phyloP scores from a whole-genome alignment of 2,329 filamentous ascomycete species.

The Colletotrichum aenigma region DNA sequence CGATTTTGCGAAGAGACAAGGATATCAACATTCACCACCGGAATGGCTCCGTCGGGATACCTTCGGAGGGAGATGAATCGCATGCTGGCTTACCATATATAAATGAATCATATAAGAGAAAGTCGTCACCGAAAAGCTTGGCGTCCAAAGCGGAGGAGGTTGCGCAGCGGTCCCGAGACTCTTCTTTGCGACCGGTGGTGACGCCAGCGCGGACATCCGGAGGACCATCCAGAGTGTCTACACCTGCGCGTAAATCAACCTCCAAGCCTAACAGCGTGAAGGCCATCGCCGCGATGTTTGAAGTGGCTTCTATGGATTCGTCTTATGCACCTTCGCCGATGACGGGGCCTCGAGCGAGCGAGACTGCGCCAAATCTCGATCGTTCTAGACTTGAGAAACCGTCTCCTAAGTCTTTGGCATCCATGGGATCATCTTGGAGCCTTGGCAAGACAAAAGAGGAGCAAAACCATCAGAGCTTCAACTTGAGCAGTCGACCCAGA shows the following conservation, averaged over 20 bases:
- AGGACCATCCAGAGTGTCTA: not conserved
- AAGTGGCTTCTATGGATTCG: slow-evolving; percentile 36
- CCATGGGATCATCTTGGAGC: slow-evolving; percentile 22
- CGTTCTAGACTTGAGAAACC: slow-evolving; percentile 21
- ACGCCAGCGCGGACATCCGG: not conserved
- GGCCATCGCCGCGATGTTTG: slow-evolving; percentile 58
- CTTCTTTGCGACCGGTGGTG: not conserved
- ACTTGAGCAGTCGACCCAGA: not conserved
- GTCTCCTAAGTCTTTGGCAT: slow-evolving; percentile 21
- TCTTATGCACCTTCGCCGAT: slow-evolving; percentile 19
- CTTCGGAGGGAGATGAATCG: not conserved
- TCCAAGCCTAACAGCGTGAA: slow-evolving; percentile 42
- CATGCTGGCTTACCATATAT: not conserved
- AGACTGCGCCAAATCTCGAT: not conserved
- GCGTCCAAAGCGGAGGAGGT: slow-evolving; percentile 1
- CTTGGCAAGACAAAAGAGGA: slow-evolving; percentile 11
- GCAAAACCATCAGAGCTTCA: not conserved
- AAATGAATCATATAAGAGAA: not conserved
- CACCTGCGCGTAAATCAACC: slow-evolving; percentile 19
- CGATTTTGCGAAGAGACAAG: not conserved
- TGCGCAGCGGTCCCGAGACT: not conserved
- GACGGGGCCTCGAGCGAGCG: not conserved
- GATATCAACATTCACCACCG: not conserved
- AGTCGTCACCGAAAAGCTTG: not conserved
- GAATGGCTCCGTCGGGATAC: not conserved